A percentile compares a stretch with the other conserved stretches of the same genome.
These are phyloP conservation scores for Salix caprea DNA, from an alignment of 345 rosid species.

Conservation along the genomic window DNA sequence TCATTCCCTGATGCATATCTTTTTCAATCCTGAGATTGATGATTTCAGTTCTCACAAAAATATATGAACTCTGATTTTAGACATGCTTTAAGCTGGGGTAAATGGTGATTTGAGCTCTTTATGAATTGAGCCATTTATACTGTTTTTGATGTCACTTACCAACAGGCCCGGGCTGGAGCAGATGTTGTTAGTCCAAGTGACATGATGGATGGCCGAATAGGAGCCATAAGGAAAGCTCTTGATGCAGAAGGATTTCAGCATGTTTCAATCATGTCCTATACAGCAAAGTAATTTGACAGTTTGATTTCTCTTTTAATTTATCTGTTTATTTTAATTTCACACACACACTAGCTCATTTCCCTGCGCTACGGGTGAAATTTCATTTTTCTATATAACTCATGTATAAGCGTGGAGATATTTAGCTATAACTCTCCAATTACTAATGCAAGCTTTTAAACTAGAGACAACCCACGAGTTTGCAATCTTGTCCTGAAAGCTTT, in stretches of 20 bases:
- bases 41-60: not conserved
- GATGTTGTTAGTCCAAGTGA: conserved; percentile 99
- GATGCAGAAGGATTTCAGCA: conserved; percentile 89
- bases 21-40: not conserved
- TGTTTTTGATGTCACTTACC: conserved; percentile 10
- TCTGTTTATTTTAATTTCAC: not conserved
- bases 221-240: conserved; percentile 80
- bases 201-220: conserved; percentile 97
- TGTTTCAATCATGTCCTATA: conserved; percentile 96
- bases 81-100: not conserved
- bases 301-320: not conserved
- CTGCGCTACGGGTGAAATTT: not conserved
- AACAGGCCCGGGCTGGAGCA: conserved; percentile 82
- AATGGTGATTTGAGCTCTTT: conserved; percentile 7
- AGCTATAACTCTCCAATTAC: not conserved
- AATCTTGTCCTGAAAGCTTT: not conserved
- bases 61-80: not conserved
- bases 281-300: conserved; percentile 63
- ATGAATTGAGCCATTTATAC: not conserved
- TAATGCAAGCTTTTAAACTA: not conserved
- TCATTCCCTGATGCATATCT: not conserved
- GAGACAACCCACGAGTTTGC: not conserved
- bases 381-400: not conserved
- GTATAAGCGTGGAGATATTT: not conserved
- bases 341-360: too few relatives aligned